Base-by-base conservation (phyloP, 768 basidiomycete species). In the Naganishia vaughanmartiniae region DNA sequence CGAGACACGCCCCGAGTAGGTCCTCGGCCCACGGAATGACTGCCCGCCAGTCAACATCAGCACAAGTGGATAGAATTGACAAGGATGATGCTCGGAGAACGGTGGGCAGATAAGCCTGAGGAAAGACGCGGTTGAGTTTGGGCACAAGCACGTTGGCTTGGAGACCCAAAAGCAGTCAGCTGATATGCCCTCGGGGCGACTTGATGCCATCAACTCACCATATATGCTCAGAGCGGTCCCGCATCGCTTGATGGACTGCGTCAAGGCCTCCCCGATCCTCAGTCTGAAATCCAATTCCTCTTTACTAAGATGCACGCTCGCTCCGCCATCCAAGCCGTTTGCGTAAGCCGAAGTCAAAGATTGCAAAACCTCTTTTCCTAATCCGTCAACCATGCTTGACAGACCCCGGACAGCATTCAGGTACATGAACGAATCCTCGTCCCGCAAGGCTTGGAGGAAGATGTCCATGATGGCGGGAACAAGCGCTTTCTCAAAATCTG, bases 401-500 rank as follows among this genome's bases (percentile, higher is more conserved):
- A 98, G 84, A 0, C 94, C 94, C 75, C 93, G 91, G 17, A 95
- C 89, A 0, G 90, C 93, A 76, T 93, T 93, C 65, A 97, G 83
- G 77, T 92, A 97, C 67, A 97, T 87, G 80, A 93, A 97, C n/a
- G 91, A 92, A 76, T 98, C 95, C 46, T 93, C 90, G 72, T 96
- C 93, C 76, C 92, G 89, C 6, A 94, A 81, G 0, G 88, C 86
- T 76, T 91, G 88, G 72, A 94, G 80, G 79, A 97, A 95, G 67
- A 96, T 89, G 33, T 90, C 89, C 55, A 93, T 82, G 73, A 97
- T 91, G 0, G 89, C 90, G 7, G 93, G 92, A 19, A 88, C 81
- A 30, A 97, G 83, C 0, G 90, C 89, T 3, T 84, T 81, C 74
- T 90, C 87, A 15, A 83, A 76, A 12, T 56, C 66, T 6, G 66